Conservation (phyloP, 768 basidiomycete species). For the Ephemerocybe angulata region DNA sequence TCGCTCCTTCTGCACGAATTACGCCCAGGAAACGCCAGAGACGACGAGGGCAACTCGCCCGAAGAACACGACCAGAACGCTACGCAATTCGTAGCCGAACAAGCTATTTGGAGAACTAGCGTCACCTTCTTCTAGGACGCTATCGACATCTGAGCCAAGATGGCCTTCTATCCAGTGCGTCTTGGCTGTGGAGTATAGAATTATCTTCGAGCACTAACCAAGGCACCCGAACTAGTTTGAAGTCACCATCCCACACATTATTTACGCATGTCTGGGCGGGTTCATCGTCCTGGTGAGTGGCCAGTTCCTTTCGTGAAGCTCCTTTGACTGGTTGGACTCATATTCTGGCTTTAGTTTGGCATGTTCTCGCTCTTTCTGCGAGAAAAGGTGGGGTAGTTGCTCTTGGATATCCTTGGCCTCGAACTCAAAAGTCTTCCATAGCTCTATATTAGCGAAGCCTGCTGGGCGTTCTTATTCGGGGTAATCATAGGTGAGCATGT, state of each 20-base stretch:
- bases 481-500: conserved; percentile 74
- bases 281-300: conserved; percentile 73
- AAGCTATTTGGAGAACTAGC: not conserved
- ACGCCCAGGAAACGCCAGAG: not conserved
- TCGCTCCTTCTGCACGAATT: not conserved
- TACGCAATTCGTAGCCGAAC: no score
- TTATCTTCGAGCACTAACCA: not conserved
- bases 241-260: conserved; percentile 67
- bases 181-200: not conserved
- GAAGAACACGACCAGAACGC: no score
- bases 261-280: conserved; percentile 75
- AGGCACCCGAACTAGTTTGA: conserved; percentile 41
- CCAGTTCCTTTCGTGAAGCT: not conserved
- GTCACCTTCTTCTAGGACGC: not conserved
- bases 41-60: not conserved
- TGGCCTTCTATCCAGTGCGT: conserved; percentile 2
- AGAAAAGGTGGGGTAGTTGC: conserved; percentile 54
- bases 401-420: conserved; percentile 4
- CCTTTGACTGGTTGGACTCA: not conserved
- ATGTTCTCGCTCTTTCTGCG: conserved; percentile 93
- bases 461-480: conserved; percentile 91
- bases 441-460: conserved; percentile 95
- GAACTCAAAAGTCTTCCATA: conserved; percentile 25
- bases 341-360: conserved; percentile 59
- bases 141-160: not conserved